Evolutionary conservation across 164 flowering plant genomes (phyloP).

Genomic region (Berberis thunbergii): DNA sequence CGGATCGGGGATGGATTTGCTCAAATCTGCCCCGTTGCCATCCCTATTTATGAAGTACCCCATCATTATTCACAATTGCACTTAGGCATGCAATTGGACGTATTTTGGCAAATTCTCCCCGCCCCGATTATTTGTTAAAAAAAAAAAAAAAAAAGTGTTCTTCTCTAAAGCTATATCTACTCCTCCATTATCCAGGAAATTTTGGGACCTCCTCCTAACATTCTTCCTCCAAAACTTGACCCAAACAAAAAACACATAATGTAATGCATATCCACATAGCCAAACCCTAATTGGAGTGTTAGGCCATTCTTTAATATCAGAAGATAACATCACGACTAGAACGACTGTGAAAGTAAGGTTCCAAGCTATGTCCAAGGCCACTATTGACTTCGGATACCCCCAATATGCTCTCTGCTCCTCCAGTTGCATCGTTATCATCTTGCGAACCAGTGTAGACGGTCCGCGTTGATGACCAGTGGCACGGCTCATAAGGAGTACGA

Average conservation of each 20-base stretch:
- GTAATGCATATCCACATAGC: constrained; percentile 66
- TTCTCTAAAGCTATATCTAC: constrained; percentile 13
- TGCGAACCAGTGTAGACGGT: constrained; percentile 74
- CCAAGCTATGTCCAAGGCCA: constrained; percentile 85
- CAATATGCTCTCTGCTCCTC: constrained; percentile 93
- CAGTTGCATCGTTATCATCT: constrained; percentile 88
- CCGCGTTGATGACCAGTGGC: constrained; percentile 74
- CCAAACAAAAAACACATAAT: constrained; percentile 80
- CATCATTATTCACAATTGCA: too few species aligned
- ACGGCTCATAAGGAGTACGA: constrained; percentile 58
- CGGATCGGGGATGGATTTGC: too few species aligned
- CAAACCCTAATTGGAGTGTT: constrained; percentile 58
- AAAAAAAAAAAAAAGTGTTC: too few species aligned
- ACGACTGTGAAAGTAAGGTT: constrained; percentile 63
- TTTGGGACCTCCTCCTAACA: constrained; percentile 6
- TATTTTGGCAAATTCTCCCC: too few species aligned
- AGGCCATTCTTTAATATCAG: constrained; percentile 39
- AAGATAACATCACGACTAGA: constrained; percentile 41
- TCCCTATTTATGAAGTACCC: too few species aligned
- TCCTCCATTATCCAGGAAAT: constrained; percentile 4
- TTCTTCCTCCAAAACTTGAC: constrained; percentile 64
- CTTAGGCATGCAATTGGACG: too few species aligned
- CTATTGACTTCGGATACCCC: constrained; percentile 97
- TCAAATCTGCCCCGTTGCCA: too few species aligned
- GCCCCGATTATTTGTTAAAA: too few species aligned